phyloP scores from a whole-genome alignment of 345 rosid genomes.

The Mercurialis annua region DNA sequence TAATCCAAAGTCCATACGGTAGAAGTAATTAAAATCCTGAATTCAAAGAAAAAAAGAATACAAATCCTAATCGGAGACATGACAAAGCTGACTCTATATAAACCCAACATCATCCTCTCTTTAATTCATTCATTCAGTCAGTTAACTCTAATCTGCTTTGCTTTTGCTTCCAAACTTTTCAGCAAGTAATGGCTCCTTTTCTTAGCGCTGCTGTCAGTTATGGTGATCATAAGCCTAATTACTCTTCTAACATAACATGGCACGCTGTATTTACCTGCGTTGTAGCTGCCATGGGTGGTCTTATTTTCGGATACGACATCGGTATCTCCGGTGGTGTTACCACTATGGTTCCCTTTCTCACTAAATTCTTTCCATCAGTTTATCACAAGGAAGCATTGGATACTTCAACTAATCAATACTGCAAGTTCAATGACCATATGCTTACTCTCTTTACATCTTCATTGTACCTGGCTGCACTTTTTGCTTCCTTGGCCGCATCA shows the following conservation, averaged over 20 bases:
- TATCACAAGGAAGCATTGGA: constrained; percentile 5
- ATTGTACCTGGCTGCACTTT: constrained; percentile 16
- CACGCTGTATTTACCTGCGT: neutral
- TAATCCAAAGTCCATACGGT: too few species aligned
- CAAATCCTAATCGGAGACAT: too few species aligned
- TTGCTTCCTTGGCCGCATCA: constrained; percentile 15
- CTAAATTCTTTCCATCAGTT: constrained; percentile 36
- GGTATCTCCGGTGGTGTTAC: constrained; percentile 40
- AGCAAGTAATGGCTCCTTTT: neutral
- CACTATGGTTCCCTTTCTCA: constrained; percentile 43
- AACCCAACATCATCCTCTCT: too few species aligned
- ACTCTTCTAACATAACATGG: neutral
- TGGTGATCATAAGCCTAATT: neutral
- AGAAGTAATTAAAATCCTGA: too few species aligned
- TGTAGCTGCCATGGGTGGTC: neutral
- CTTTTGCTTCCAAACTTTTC: neutral
- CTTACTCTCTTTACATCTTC: constrained; percentile 18
- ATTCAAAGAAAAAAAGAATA: too few species aligned
- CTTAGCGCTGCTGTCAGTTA: neutral
- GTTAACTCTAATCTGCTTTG: too few species aligned
- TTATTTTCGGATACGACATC: neutral
- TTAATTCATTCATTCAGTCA: too few species aligned
- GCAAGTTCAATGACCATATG: neutral
- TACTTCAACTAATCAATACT: constrained; percentile 8
- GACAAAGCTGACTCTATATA: too few species aligned